Base-by-base conservation (phyloP, 2,329 filamentous ascomycete species). In the Pyricularia sp. region DNA sequence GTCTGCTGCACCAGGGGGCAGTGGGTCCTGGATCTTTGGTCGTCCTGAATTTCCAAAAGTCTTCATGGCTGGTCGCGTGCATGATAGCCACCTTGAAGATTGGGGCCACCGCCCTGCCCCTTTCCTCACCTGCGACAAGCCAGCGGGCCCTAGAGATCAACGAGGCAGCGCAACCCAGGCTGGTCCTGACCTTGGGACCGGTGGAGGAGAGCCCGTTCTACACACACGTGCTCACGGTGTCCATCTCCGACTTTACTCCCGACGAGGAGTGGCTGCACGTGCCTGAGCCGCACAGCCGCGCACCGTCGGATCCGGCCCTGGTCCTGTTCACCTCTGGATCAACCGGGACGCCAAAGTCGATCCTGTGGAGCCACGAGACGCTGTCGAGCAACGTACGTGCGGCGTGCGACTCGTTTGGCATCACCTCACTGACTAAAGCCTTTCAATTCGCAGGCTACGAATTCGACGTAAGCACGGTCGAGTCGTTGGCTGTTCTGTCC, bases 291-390 rank as follows among this genome's bases (percentile, higher is more conserved):
- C 62, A 19, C 19, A 19, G 0, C 26, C 24, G n/a, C 24, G n/a
- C 62, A n/a, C 49, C 62, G 12, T 33, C 26, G 28, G 28, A n/a
- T 7, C 62, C 62, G 10, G 55, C 55, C 28, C 81, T 77, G 64
- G 31, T 80, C 0, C 75, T 74, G 61, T 80, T 78, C 65, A 80
- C 79, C 0, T 80, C 77, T 2, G 78, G 78, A 0, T 75, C 74
- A 4, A 79, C 78, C 1, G 78, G 79, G 2, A 71, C 68, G 4
- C 78, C 78, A 0, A 81, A 81, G 67, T 77, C 74, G 0, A 75
- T 79, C 6, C 13, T 75, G 7, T 76, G 73, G 65, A 67, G 65
- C 0, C 77, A 79, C 57, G 40, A 0, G 69, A 75, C 65, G 64
- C 68, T 0, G 67, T 74, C n/a, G 74, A 75, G 0, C 71, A 78